Evolutionary conservation across 495 filamentous ascomycete species (phyloP), one percentile per base, ranked within the genome.

Genomic region (Aspergillus campestris): DNA sequence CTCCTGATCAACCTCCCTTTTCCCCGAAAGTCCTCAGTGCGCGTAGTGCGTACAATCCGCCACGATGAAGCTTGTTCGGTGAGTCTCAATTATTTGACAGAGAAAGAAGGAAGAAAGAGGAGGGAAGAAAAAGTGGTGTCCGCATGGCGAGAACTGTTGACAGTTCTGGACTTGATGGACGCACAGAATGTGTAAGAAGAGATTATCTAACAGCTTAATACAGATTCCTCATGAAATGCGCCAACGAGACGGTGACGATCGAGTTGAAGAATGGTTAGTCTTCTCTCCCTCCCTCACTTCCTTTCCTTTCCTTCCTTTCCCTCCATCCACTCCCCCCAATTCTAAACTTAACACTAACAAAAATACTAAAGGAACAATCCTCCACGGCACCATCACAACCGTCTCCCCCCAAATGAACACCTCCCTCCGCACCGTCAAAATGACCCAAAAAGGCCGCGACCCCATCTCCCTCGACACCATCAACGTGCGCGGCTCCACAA

Each of bases 41-140:
- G 38, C 29, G n/a, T 38, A 34, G 9, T 12, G 32, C 34, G 38
- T 38, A 7, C 32, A 49, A 24, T 9, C 34, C 43, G 27, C 34
- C 74, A 87, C 59, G 52, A 97, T 97, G 91, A 97, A 97, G 86
- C 86, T 97, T 70, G 91, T 97, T 66, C 85, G 90, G 91, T 95
- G 83, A 74, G 81, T 70, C 32, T 30, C 30, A n/a, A 38, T 34
- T 35, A 28, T 38, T 33, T 28, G 8, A 7, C n/a, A 1, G 40
- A 24, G 38, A 38, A 34, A 31, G 27, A 34, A 28, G 32, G 33
- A 38, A 36, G 32, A 34, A 30, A 39, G 43, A 31, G n/a, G 8
- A 14, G 9, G 8, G 14, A 31, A 28, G 10, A 24, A 24, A 24
- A 24, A 24, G 18, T 24, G 18, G 18, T 24, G 18, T 24, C 18